Percentiles rank a stretch among this genome's conserved stretches.
Conservation (phyloP, 495 filamentous ascomycete genomes). For the Niebla homalea region DNA sequence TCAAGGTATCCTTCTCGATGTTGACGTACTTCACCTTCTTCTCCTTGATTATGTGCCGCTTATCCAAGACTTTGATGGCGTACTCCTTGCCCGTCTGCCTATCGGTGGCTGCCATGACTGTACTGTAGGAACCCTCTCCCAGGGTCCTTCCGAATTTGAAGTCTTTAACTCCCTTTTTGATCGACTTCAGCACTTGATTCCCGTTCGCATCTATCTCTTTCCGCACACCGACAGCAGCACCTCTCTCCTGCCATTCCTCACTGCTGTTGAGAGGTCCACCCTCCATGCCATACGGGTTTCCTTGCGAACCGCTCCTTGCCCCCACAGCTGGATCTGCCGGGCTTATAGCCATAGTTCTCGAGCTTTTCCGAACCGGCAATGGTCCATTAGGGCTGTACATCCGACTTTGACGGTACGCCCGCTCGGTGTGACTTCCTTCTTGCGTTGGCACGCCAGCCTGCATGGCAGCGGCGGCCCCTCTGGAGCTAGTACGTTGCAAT, state of each 20-base stretch:
- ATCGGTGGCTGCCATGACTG: slow-evolving; percentile 87
- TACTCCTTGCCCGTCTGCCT: slow-evolving; percentile 92
- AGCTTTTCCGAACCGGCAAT: slow-evolving; percentile 54
- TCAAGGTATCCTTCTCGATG: slow-evolving; percentile 97
- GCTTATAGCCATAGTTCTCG: slow-evolving; percentile 43
- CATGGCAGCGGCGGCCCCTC: slow-evolving; percentile 46
- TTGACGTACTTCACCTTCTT: slow-evolving; percentile 99
- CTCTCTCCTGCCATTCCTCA: slow-evolving; percentile 92
- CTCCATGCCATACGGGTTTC: slow-evolving; percentile 47
- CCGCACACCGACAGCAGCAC: slow-evolving; percentile 65
- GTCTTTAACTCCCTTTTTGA: slow-evolving; percentile 96
- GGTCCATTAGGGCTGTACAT: slow-evolving; percentile 33
- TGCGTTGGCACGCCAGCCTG: slow-evolving; percentile 51
- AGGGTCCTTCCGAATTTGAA: slow-evolving; percentile 87
- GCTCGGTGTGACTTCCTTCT: slow-evolving; percentile 59
- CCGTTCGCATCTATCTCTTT: slow-evolving; percentile 76
- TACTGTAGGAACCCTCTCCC: slow-evolving; percentile 97
- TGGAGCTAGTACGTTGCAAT: slow-evolving; percentile 42
- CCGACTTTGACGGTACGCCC: slow-evolving; percentile 49
- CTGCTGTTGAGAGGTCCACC: slow-evolving; percentile 53
- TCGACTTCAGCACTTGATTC: slow-evolving; percentile 60
- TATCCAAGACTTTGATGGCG: slow-evolving; percentile 96
- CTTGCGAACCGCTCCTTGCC: slow-evolving; percentile 8
- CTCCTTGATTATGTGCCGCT: slow-evolving; percentile 99
- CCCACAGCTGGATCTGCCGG: slow-evolving; percentile 26